A percentile compares a stretch with the other conserved stretches of the same genome.
These are phyloP conservation scores for Antitrichia curtipendula DNA, from an alignment of 225 moss, liverwort and hornwort genomes.

Conservation along the genomic window DNA sequence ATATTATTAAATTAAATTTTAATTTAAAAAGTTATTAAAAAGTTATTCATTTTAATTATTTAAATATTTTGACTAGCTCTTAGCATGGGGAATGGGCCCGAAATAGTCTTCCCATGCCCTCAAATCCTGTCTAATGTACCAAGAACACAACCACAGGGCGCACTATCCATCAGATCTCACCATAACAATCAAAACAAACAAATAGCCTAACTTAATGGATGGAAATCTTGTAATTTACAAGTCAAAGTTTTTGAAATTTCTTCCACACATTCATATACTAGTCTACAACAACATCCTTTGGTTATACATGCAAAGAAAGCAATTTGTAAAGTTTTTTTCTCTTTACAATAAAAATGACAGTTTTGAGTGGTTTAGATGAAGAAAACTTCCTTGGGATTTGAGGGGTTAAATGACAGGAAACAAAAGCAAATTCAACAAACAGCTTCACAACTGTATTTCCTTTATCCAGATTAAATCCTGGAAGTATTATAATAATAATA, in stretches of 20 bases:
- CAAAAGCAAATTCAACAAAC: background rate
- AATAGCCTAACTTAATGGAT: too few relatives aligned
- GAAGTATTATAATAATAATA: background rate
- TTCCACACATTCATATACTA: background rate
- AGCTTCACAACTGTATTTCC: background rate
- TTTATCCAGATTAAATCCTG: background rate
- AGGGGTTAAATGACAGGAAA: background rate
- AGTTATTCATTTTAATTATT: too few relatives aligned
- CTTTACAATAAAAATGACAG: too few relatives aligned
- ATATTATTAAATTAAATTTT: too few relatives aligned
- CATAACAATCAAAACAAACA: too few relatives aligned
- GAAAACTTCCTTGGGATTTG: background rate
- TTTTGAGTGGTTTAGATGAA: background rate
- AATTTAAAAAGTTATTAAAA: too few relatives aligned
- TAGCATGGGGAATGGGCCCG: too few relatives aligned
- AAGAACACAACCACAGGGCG: too few relatives aligned
- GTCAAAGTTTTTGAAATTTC: background rate
- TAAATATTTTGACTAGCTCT: too few relatives aligned
- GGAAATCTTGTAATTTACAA: rapidly evolving
- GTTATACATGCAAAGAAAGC: background rate
- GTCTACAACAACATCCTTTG: background rate
- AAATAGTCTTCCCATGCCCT: too few relatives aligned
- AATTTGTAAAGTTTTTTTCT: background rate
- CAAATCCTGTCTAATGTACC: too few relatives aligned
- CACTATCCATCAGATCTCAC: too few relatives aligned